Conservation (phyloP, 257 asterid species). For the Ophiorrhiza pumila region DNA sequence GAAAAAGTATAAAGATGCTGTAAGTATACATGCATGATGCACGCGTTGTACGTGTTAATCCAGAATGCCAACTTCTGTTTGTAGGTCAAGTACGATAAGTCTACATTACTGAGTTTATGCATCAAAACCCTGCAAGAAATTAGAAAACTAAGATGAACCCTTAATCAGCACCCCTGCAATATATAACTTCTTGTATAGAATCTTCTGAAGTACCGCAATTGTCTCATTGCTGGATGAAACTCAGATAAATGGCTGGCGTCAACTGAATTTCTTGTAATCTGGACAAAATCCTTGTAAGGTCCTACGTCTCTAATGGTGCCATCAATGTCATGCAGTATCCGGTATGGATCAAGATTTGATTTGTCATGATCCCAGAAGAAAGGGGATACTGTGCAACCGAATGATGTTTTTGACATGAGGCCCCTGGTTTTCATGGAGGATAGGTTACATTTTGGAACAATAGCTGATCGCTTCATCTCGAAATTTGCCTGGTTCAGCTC, state of each 20-base stretch:
- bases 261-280: conserved; percentile 55
- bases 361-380: conserved; percentile 42
- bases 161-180: not conserved
- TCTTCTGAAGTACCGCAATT: conserved; percentile 46
- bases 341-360: conserved; percentile 66
- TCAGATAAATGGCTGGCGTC: conserved; percentile 54
- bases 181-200: not conserved
- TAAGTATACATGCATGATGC: conserved; percentile 82
- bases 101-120: conserved; percentile 63
- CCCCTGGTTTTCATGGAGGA: conserved; percentile 62
- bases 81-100: conserved; percentile 58
- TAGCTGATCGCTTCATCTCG: conserved; percentile 48
- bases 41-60: conserved; percentile 80
- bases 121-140: conserved; percentile 54
- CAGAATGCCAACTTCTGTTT: conserved; percentile 94
- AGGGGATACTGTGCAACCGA: conserved; percentile 50
- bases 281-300: conserved; percentile 71
- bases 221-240: conserved; percentile 64
- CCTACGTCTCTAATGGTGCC: conserved; percentile 60
- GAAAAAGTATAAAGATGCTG: conserved; percentile 18
- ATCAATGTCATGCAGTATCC: conserved; percentile 58
- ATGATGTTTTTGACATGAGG: conserved; percentile 61
- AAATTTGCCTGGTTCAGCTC: conserved; percentile 47
- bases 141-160: not conserved
- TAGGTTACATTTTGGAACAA: conserved; percentile 45